These are phyloP conservation scores for Fusarium oxysporum DNA, from an alignment of 2,329 filamentous ascomycete genomes.

Conservation along the genomic window DNA sequence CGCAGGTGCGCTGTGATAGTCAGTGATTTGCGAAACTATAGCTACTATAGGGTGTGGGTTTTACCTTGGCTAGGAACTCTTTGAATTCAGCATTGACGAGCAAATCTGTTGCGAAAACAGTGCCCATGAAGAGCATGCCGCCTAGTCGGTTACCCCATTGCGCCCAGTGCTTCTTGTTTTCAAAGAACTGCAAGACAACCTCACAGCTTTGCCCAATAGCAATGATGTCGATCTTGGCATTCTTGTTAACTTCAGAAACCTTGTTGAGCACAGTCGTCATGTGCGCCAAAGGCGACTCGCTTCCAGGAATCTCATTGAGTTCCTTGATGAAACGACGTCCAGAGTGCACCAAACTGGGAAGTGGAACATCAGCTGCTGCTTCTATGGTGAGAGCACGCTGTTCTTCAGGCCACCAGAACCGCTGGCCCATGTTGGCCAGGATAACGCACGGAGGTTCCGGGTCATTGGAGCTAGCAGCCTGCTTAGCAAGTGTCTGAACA, in stretches of 20 bases:
- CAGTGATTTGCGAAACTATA: constrained; percentile 12
- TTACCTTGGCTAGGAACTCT: constrained; percentile 63
- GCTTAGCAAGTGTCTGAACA: constrained; percentile 58
- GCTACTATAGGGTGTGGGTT: constrained; percentile 29
- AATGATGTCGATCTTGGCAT: constrained; percentile 75
- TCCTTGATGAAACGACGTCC: constrained; percentile 62
- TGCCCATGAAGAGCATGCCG: constrained; percentile 63
- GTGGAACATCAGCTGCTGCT: constrained; percentile 69
- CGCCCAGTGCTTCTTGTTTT: constrained; percentile 63
- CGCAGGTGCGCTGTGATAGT: constrained; percentile 64
- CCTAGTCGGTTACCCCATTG: constrained; percentile 57
- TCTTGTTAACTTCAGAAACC: constrained; percentile 62
- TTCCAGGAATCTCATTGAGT: constrained; percentile 72
- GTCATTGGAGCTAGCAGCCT: constrained; percentile 51
- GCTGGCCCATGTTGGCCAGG: constrained; percentile 81
- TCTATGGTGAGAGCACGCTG: constrained; percentile 68
- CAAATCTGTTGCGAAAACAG: constrained; percentile 53
- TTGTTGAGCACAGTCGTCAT: constrained; percentile 74
- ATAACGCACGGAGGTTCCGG: constrained; percentile 69
- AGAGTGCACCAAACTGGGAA: constrained; percentile 71
- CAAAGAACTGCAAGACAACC: constrained; percentile 68
- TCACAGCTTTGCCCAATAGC: constrained; percentile 76
- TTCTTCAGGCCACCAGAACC: constrained; percentile 78
- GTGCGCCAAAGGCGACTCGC: constrained; percentile 70
- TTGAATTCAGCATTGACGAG: constrained; percentile 60